Conservation (phyloP, 164 flowering plant species). For the Kalanchoe fedtschenkoi region DNA sequence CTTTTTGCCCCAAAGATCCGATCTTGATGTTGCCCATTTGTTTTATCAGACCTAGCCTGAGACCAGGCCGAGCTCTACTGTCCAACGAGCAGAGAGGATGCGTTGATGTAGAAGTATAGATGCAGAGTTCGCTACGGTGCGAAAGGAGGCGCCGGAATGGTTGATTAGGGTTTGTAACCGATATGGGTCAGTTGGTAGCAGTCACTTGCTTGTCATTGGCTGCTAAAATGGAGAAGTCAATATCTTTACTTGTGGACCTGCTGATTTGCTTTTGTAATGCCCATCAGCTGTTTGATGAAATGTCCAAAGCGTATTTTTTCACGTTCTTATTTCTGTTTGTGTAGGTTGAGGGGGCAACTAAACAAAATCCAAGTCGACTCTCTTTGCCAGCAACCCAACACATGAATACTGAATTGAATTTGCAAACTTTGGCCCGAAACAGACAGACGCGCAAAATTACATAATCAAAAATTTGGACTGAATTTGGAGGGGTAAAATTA, state of each 20-base stretch:
- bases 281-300: slow-evolving; percentile 19
- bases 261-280: slow-evolving; percentile 29
- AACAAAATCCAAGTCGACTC: too few species aligned
- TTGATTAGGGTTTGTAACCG: slow-evolving; percentile 27
- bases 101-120: slow-evolving; percentile 26
- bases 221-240: slow-evolving; percentile 57
- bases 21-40: neutral
- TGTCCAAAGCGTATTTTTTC: slow-evolving; percentile 27
- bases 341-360: slow-evolving; percentile 12
- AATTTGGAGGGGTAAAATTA: too few species aligned
- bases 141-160: slow-evolving; percentile 42
- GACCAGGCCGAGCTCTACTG: slow-evolving; percentile 43
- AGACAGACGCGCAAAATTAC: too few species aligned
- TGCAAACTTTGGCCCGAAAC: too few species aligned
- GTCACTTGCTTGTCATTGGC: slow-evolving; percentile 61
- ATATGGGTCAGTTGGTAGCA: slow-evolving; percentile 45
- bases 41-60: slow-evolving; percentile 31
- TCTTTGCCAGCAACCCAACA: too few species aligned
- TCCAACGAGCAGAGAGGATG: too few species aligned
- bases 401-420: too few species aligned
- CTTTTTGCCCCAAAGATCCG: slow-evolving; percentile 2
- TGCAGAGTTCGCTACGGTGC: slow-evolving; percentile 15
- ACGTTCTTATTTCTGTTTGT: neutral
- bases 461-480: too few species aligned
- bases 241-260: slow-evolving; percentile 46